Evolutionary conservation across 2,329 filamentous ascomycete genomes (phyloP), one percentile per base, ranked within the genome.

Genomic region (Coniochaeta prunicola): DNA sequence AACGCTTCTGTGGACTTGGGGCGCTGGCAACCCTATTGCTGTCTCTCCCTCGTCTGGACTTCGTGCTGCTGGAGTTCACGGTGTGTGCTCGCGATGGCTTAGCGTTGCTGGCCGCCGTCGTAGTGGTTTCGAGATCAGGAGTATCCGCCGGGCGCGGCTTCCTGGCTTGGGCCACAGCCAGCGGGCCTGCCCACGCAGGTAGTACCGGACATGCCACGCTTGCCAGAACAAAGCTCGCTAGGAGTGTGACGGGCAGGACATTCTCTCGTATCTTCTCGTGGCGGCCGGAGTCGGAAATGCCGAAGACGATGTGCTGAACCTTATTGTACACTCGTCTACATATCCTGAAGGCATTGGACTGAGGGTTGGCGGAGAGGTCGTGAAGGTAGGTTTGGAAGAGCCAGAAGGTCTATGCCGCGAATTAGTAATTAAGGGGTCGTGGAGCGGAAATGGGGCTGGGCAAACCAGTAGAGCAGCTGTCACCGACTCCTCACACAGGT

Each of bases 321-420:
- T 91, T 91, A 75, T 94, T 94, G 77, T 92, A 93, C 65, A 94
- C 86, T 68, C 91, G 80, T 60, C 89, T 84, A 69, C 90, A 93
- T 56, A 89, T 93, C 74, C 90, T 87, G 75, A 94, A 94, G 56
- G 88, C 82, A 66, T 87, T 84, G 61, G 88, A 87, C 70, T 89
- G 87, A 2, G 90, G 90, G 60, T 88, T 89, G 68, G 81, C 78
- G 58, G 89, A 83, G 62, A 94, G 84, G 70, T 94, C 91, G 77
- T 90, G 88, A 31, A 94, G 83, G 70, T 94, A 92, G 4, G 89
- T 93, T 75, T 94, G 90, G 73, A 94, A 92, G 57, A 94, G 82
- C 90, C 90, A 94, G 73, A 94, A 94, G 36, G 90, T 93, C 90
- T 94, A 68, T 57, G 63, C 40, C 31, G 54, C 56, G 56, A 57